Evolutionary conservation across 1,139 yeast genomes (phyloP), one percentile per base, ranked within the genome.

Genomic region (Debaryomycetaceae sp.): DNA sequence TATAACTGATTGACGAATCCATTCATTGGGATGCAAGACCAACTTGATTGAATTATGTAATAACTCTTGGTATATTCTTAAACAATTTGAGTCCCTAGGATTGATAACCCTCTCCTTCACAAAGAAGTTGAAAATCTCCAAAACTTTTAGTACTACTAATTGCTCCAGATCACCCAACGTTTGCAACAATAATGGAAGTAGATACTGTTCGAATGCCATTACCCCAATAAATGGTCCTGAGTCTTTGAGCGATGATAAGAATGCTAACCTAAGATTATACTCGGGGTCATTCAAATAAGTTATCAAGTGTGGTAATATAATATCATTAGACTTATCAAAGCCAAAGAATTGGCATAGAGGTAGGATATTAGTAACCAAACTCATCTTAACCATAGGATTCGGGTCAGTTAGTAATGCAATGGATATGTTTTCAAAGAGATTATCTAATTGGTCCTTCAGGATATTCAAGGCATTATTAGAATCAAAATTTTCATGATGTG

Each of bases 241-340:
- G 1, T 83, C 80, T 5, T 88, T 74, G n/a, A 91, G 78, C n/a
- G 88, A 75, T 30, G 82, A 76, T 34, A 91, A 79, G 51, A 94
- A 82, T 6, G 83, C 81, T 26, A 85, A 65, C 42, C 95, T 70
- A 18, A 92, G 65, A 22, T 79, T 76, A 3, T 84, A 70, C 52
- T 83, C 81, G 37, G 80, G 73, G 55, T 89, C 97, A 58, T 94
- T 94, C 44, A 94, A 65, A 54, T 89, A 94, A 0, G 98, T 91
- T 34, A 92, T 89, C 40, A 91, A 67, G 66, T 94, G 98, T 33
- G 96, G 91, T 36, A 94, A 63, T 13, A 94, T 81, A 33, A 91
- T 71, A 59, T 94, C 98, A 55, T 87, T 89, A 0, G 96, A 85
- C 50, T 81, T 85, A 39, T 88, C 95, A 37, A 83, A 80, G 0